These are phyloP conservation scores for Penicillium sp. DNA, from an alignment of 2,329 filamentous ascomycete genomes.

Conservation along the genomic window DNA sequence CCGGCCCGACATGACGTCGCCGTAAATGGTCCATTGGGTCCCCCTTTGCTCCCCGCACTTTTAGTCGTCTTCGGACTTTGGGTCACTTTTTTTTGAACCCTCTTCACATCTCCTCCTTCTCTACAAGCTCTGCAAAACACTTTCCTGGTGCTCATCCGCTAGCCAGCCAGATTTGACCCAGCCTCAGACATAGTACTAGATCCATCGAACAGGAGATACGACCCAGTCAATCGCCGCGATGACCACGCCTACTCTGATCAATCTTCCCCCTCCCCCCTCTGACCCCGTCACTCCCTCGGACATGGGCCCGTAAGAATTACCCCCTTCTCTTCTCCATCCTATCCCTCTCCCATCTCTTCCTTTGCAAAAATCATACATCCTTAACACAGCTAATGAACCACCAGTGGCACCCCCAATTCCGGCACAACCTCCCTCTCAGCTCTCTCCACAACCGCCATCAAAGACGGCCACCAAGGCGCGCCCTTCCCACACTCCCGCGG, in stretches of 20 bases:
- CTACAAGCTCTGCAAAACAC: not conserved
- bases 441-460: constrained; percentile 91
- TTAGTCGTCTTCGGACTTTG: not conserved
- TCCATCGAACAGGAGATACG: not conserved
- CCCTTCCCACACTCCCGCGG: constrained; percentile 62
- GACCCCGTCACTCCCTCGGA: constrained; percentile 86
- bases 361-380: not conserved
- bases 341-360: not conserved
- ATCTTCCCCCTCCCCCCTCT: constrained; percentile 79
- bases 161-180: not conserved
- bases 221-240: constrained; percentile 24
- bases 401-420: constrained; percentile 87
- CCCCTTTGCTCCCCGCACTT: constrained; percentile 17
- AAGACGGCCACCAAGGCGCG: constrained; percentile 89
- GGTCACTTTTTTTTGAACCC: not conserved
- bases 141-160: not conserved
- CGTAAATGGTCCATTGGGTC: constrained; percentile 5
- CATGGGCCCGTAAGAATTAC: constrained; percentile 70
- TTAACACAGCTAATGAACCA: not conserved
- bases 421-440: constrained; percentile 89
- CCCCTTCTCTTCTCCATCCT: constrained; percentile 7
- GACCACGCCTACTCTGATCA: constrained; percentile 71
- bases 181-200: not conserved
- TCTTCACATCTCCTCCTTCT: not conserved
- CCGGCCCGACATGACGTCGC: constrained; percentile 20